phyloP scores from a whole-genome alignment of 305 asterid genomes.

The Fraxinus nigra region DNA sequence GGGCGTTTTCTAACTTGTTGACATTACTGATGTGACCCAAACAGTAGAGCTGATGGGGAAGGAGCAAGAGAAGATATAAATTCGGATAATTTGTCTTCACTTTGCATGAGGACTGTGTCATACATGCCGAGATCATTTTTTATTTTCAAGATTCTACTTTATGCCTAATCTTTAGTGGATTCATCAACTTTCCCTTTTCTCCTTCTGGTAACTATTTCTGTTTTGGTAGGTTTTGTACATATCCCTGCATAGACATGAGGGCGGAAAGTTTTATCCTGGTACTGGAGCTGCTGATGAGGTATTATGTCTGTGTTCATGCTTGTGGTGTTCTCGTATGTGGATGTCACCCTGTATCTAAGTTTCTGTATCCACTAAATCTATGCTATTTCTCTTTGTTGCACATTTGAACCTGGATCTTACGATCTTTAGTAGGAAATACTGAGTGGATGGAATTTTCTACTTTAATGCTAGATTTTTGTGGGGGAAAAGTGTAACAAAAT shows the following conservation, averaged over 20 bases:
- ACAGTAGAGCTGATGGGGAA: not conserved
- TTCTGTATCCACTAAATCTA: not conserved
- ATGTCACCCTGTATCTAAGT: conserved; percentile 5
- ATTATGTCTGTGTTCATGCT: conserved; percentile 9
- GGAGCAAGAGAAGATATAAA: not conserved
- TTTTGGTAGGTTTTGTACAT: conserved; percentile 77
- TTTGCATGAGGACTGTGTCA: conserved; percentile 1
- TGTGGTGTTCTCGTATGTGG: not conserved
- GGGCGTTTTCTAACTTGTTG: not conserved
- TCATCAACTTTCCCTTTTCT: conserved; percentile 8
- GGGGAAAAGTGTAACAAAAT: not conserved
- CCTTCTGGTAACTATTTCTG: conserved; percentile 12
- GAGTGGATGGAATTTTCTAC: not conserved
- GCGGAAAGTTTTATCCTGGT: conserved; percentile 92
- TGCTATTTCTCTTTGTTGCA: not conserved
- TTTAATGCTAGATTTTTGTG: not conserved
- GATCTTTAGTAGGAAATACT: not conserved
- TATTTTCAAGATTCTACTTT: conserved; percentile 11
- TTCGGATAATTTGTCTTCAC: not conserved
- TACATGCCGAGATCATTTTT: conserved; percentile 15
- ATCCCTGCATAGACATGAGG: conserved; percentile 92
- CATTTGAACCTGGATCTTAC: conserved; percentile 9
- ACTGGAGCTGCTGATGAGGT: conserved; percentile 97
- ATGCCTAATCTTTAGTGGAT: not conserved
- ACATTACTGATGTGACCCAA: not conserved